A percentile compares a stretch with the other conserved stretches of the same genome.
phyloP scores from a whole-genome alignment of 208 protist genomes.

The Leishmania arabica region DNA sequence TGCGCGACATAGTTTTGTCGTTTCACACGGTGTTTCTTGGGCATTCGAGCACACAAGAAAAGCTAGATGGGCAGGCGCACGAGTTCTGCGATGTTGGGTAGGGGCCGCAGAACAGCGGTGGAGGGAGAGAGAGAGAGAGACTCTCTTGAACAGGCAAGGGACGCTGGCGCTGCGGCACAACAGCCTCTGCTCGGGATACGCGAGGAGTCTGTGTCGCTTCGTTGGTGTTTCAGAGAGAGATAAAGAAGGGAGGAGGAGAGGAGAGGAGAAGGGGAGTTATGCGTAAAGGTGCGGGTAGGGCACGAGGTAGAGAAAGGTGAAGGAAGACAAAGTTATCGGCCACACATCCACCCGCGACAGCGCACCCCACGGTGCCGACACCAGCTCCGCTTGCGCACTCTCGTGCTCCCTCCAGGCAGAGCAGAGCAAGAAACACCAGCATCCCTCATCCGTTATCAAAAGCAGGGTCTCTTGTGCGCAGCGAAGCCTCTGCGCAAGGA shows the following conservation, averaged over 20 bases:
- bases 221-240: background rate
- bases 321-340: background rate
- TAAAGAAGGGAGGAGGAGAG: too few relatives aligned
- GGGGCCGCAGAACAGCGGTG: background rate
- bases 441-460: background rate
- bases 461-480: background rate
- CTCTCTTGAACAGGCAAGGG: background rate
- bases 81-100: background rate
- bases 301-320: background rate
- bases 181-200: background rate
- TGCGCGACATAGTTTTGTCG: conserved; percentile 82
- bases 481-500: background rate
- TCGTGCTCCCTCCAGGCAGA: background rate
- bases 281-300: background rate
- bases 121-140: background rate
- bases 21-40: conserved; percentile 91
- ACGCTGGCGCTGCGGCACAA: background rate
- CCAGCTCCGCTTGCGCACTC: background rate
- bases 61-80: background rate
- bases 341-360: background rate
- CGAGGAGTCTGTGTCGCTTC: background rate
- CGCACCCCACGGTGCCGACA: background rate
- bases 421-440: background rate
- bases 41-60: conserved; percentile 37
- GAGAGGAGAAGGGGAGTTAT: too few relatives aligned